Evolutionary conservation across 257 asterid genomes (phyloP).

Genomic region (Solanum piurae): DNA sequence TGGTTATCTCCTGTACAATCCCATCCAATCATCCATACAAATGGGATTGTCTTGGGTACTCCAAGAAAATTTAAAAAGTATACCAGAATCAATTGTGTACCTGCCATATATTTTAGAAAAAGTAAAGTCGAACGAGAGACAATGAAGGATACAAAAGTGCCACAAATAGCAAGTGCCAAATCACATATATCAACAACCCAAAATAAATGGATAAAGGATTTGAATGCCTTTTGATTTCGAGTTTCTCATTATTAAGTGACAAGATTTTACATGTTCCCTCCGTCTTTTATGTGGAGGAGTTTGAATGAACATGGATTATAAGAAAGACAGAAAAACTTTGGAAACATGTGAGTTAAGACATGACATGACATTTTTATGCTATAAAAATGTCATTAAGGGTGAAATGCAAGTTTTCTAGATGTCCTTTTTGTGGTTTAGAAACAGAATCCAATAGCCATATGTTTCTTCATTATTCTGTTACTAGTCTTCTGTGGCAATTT

Average conservation of each 20-base stretch:
- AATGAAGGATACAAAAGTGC: not conserved
- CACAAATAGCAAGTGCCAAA: not conserved
- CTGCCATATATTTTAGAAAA: not conserved
- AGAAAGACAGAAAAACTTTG: not conserved
- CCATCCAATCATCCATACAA: not conserved
- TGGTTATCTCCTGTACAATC: not conserved
- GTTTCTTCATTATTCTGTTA: not conserved
- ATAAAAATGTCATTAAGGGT: not conserved
- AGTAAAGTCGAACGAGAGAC: not conserved
- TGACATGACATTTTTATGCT: too few species aligned
- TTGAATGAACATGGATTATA: not conserved
- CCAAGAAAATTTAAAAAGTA: not conserved
- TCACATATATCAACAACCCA: not conserved
- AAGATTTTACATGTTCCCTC: not conserved
- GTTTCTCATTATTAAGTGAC: not conserved
- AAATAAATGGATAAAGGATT: not conserved
- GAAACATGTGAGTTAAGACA: not conserved
- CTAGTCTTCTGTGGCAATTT: not conserved
- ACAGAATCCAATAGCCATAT: not conserved
- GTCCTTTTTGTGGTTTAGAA: not conserved
- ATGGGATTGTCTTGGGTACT: not conserved
- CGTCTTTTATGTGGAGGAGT: not conserved
- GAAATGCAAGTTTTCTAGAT: not conserved
- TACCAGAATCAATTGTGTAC: not conserved
- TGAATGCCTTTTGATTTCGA: not conserved